Conservation (phyloP, 108 stramenopile genomes). For the Aureococcus anophagefferens region DNA sequence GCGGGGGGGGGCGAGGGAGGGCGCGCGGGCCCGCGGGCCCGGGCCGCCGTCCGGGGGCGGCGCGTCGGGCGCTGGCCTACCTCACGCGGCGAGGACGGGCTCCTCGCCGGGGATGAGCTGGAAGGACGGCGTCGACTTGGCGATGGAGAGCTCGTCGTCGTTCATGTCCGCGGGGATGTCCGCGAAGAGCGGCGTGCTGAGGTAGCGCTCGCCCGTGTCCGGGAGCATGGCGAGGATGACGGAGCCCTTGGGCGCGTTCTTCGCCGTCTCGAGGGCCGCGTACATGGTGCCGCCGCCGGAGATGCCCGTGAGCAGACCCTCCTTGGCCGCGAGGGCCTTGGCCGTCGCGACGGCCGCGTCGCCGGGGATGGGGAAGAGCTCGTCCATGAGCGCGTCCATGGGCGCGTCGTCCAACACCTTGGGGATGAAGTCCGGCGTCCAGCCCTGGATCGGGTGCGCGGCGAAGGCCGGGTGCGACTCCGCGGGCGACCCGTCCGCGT, state of each 20-base stretch:
- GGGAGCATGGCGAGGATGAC: constrained; percentile 57
- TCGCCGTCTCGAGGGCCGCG: constrained; percentile 59
- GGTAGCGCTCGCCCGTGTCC: constrained; percentile 70
- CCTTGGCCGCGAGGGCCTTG: constrained; percentile 55
- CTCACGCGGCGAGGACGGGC: background rate
- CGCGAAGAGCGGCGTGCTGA: constrained; percentile 65
- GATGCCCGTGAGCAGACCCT: constrained; percentile 66
- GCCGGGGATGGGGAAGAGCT: constrained; percentile 40
- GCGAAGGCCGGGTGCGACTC: constrained; percentile 30
- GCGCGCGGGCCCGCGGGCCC: no score
- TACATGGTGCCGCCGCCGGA: constrained; percentile 59
- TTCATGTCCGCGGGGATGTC: constrained; percentile 64
- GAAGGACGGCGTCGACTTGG: constrained; percentile 14
- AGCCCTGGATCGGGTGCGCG: constrained; percentile 48
- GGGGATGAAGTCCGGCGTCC: constrained; percentile 71
- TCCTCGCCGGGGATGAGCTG: background rate
- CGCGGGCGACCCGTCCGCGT: constrained; percentile 42
- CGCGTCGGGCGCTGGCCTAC: no score
- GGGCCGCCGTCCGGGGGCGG: no score
- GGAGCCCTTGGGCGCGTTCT: constrained; percentile 50
- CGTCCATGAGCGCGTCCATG: constrained; percentile 32
- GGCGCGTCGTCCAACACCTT: constrained; percentile 42
- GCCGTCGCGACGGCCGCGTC: constrained; percentile 45
- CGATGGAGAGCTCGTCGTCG: constrained; percentile 45
- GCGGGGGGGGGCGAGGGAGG: no score